These are phyloP conservation scores for Chlorencoelia australis DNA, from an alignment of 2,329 filamentous ascomycete species.

Conservation along the genomic window DNA sequence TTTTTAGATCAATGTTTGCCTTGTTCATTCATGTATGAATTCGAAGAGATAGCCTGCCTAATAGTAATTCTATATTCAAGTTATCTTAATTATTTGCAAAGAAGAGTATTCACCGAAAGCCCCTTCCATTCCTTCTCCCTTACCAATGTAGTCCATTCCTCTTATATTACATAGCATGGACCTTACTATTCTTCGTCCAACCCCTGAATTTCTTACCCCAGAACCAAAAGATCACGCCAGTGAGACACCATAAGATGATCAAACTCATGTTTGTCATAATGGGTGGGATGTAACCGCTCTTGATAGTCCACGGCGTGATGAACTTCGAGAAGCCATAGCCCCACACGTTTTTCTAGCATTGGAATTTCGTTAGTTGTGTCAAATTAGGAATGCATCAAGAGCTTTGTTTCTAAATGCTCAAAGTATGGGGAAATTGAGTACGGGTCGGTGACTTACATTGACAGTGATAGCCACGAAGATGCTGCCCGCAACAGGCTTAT, in stretches of 20 bases:
- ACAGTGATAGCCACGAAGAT: slow-evolving; percentile 51
- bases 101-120: too few relatives aligned
- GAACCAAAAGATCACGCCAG: slow-evolving; percentile 44
- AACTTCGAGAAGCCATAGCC: slow-evolving; percentile 50
- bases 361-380: too few relatives aligned
- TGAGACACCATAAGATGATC: slow-evolving; percentile 40
- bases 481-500: slow-evolving; percentile 50
- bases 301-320: slow-evolving; percentile 40
- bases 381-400: too few relatives aligned
- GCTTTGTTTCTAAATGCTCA: too few relatives aligned
- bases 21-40: too few relatives aligned
- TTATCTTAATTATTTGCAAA: too few relatives aligned
- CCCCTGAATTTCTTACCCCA: slow-evolving; percentile 45
- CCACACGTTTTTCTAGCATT: slow-evolving; percentile 57
- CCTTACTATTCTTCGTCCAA: background rate
- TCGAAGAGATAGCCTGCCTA: too few relatives aligned
- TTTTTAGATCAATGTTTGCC: too few relatives aligned
- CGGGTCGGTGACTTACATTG: too few relatives aligned
- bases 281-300: slow-evolving; percentile 41
- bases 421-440: too few relatives aligned
- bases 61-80: too few relatives aligned
- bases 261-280: slow-evolving; percentile 51
- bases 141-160: background rate
- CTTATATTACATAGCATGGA: background rate
- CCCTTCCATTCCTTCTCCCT: too few relatives aligned